These are phyloP conservation scores for Amorphotheca resinae DNA, from an alignment of 495 filamentous ascomycete genomes.

Conservation along the genomic window DNA sequence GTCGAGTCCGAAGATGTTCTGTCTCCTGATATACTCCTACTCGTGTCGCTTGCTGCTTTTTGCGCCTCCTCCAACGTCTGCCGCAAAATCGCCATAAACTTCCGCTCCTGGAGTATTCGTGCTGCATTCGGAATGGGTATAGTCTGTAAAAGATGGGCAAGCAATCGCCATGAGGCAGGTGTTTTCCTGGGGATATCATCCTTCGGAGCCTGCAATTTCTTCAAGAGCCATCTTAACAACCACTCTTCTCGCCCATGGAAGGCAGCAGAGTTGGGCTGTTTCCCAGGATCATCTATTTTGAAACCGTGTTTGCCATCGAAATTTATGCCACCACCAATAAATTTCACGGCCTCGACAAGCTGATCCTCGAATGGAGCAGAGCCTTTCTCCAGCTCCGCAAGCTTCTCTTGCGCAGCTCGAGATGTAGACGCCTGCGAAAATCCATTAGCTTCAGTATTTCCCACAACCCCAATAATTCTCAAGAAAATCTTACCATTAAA, in stretches of 20 bases:
- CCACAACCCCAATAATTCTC: too few species aligned
- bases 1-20: conserved; percentile 8
- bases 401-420: conserved; percentile 16
- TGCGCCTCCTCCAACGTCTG: conserved; percentile 27
- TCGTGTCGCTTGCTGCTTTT: neutral
- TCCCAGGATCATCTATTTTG: conserved; percentile 24
- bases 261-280: conserved; percentile 12
- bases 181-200: conserved; percentile 21
- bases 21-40: conserved; percentile 16
- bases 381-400: conserved; percentile 16
- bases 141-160: conserved; percentile 34
- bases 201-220: conserved; percentile 35
- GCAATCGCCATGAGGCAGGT: conserved; percentile 34
- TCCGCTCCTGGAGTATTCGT: conserved; percentile 35
- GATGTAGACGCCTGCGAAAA: conserved; percentile 17
- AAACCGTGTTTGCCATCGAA: conserved; percentile 20
- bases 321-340: conserved; percentile 16
- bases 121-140: conserved; percentile 35
- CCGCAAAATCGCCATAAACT: conserved; percentile 34
- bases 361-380: conserved; percentile 19
- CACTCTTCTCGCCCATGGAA: conserved; percentile 45
- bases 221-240: conserved; percentile 55
- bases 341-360: conserved; percentile 19
- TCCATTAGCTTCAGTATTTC: too few species aligned
- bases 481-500: conserved; percentile 1